These are phyloP conservation scores for Orbilia javanica DNA, from an alignment of 2,329 filamentous ascomycete genomes.

Conservation along the genomic window DNA sequence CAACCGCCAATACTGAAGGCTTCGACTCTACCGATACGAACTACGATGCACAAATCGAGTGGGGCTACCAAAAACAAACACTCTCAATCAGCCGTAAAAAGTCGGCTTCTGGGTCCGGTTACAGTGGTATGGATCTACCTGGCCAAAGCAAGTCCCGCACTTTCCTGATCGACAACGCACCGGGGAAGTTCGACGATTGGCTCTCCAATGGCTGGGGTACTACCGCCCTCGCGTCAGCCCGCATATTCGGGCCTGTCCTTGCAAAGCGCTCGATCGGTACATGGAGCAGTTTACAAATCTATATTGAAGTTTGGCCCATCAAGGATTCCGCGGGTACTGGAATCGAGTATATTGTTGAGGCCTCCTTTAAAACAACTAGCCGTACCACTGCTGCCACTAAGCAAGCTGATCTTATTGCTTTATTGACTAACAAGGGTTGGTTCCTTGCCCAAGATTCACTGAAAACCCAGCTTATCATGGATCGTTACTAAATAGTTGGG, in stretches of 20 bases:
- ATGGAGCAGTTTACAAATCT: conserved; percentile 63
- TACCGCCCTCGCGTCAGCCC: conserved; percentile 59
- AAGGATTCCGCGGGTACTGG: conserved; percentile 59
- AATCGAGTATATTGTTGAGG: conserved; percentile 63
- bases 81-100: conserved; percentile 64
- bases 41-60: conserved; percentile 65
- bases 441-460: conserved; percentile 62
- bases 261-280: conserved; percentile 63
- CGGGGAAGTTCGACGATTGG: conserved; percentile 64
- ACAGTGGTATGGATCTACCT: conserved; percentile 62
- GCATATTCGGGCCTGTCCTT: conserved; percentile 64
- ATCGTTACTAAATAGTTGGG: conserved; percentile 59
- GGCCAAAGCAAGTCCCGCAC: conserved; percentile 59
- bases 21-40: conserved; percentile 63
- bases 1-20: conserved; percentile 63
- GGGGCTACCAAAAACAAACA: conserved; percentile 65
- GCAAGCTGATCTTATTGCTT: conserved; percentile 58
- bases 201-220: conserved; percentile 62
- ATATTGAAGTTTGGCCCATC: conserved; percentile 64
- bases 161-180: conserved; percentile 62
- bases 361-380: conserved; percentile 63
- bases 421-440: conserved; percentile 62
- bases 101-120: conserved; percentile 60
- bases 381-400: conserved; percentile 56
- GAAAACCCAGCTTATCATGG: conserved; percentile 63